Conservation (phyloP, 352 stramenopile genomes). For the Phytopythium litorale region DNA sequence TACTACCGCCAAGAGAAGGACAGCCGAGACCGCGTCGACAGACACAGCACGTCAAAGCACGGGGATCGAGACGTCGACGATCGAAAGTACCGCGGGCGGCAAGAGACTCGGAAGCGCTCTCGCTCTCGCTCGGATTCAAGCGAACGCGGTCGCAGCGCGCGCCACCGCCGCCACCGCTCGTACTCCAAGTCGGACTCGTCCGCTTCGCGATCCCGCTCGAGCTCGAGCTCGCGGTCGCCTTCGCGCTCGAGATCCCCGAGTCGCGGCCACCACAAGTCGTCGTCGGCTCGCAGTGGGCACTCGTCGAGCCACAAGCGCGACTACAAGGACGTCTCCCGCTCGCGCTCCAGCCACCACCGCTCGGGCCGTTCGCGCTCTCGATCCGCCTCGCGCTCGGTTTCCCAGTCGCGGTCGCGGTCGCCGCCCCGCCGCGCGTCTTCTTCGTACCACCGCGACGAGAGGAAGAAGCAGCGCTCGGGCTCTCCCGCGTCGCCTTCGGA, state of each 20-base stretch:
- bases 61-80: not conserved
- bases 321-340: slow-evolving; percentile 1
- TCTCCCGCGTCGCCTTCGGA: not conserved
- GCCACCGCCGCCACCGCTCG: slow-evolving; percentile 15
- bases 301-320: not conserved
- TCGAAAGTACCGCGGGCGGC: slow-evolving; percentile 6
- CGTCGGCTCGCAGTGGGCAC: not conserved
- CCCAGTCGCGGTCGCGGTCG: slow-evolving; percentile 1
- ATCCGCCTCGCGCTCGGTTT: not conserved
- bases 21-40: not conserved
- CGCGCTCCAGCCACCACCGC: not conserved
- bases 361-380: not conserved
- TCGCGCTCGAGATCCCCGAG: slow-evolving; percentile 7
- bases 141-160: slow-evolving; percentile 20
- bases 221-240: slow-evolving; percentile 23
- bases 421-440: not conserved
- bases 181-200: slow-evolving; percentile 34
- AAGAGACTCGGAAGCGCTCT: slow-evolving; percentile 15
- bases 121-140: slow-evolving; percentile 14
- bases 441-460: not conserved
- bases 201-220: slow-evolving; percentile 21
- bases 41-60: not conserved
- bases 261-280: not conserved
- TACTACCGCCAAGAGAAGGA: not conserved
- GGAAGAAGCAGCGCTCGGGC: slow-evolving; percentile 5